Percentiles rank a stretch among this genome's conserved stretches.
phyloP scores from a whole-genome alignment of 2,329 filamentous ascomycete genomes.

The Microdochium paspali region DNA sequence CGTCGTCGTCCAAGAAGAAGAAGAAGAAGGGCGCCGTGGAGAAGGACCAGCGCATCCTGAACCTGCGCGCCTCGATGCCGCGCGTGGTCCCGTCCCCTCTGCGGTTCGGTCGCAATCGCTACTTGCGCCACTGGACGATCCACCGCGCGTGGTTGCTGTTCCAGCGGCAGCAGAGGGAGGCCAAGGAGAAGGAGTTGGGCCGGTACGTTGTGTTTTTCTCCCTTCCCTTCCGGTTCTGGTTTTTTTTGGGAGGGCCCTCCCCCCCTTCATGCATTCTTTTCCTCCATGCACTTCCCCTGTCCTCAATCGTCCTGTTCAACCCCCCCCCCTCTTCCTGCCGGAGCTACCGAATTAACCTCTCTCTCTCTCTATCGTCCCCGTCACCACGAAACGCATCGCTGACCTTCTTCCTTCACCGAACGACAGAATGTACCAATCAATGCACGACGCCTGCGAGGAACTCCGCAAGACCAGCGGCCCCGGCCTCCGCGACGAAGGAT shows the following conservation, averaged over 20 bases:
- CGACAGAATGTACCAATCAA: slow-evolving; percentile 59
- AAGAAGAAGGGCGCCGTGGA: slow-evolving; percentile 19
- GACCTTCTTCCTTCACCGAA: neutral
- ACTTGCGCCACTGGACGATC: slow-evolving; percentile 96
- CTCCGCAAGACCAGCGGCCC: slow-evolving; percentile 54
- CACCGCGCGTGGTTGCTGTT: slow-evolving; percentile 89
- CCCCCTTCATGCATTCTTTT: too few relatives aligned
- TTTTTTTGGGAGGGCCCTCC: too few relatives aligned
- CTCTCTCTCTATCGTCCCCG: neutral
- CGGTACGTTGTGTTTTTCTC: slow-evolving; percentile 33
- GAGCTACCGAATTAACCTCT: neutral
- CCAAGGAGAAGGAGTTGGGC: slow-evolving; percentile 62
- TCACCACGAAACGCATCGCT: neutral
- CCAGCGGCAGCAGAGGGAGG: slow-evolving; percentile 56
- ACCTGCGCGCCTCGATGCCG: slow-evolving; percentile 37
- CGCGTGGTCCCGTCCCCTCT: slow-evolving; percentile 56
- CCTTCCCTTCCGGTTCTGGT: neutral
- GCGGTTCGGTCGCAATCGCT: slow-evolving; percentile 77
- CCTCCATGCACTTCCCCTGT: too few relatives aligned
- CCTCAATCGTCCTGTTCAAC: neutral
- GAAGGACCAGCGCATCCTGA: slow-evolving; percentile 31
- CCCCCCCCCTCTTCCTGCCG: too few relatives aligned
- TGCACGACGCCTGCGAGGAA: slow-evolving; percentile 80
- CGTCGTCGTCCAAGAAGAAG: slow-evolving; percentile 10
- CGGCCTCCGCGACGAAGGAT: slow-evolving; percentile 50